Evolutionary conservation across 176 grass and related monocot genomes (phyloP).

Genomic region (Oryza longistaminata): DNA sequence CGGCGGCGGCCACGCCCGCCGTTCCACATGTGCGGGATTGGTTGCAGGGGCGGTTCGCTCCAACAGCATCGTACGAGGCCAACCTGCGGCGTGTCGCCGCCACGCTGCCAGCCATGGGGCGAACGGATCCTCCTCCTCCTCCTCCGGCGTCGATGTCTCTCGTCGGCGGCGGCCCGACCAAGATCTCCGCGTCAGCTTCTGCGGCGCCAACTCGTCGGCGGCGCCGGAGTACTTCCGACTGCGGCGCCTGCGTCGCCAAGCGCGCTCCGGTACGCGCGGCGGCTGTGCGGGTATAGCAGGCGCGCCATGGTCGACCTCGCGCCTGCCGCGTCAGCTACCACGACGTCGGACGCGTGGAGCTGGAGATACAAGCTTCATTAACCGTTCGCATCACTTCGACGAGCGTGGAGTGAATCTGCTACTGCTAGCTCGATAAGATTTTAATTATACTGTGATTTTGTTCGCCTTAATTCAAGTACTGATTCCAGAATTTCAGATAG

Average conservation of each 20-base stretch:
- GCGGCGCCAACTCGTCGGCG: slow-evolving; percentile 36
- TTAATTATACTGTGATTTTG: not conserved
- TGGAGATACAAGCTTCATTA: not conserved
- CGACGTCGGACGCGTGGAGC: not conserved
- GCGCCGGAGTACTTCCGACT: no score
- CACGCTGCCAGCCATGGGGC: slow-evolving; percentile 26
- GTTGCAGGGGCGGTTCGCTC: slow-evolving; percentile 21
- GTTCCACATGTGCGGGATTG: slow-evolving; percentile 13
- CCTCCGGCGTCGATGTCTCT: not conserved
- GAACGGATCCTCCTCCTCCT: not conserved
- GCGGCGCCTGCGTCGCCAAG: slow-evolving; percentile 37
- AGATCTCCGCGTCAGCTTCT: slow-evolving; percentile 37
- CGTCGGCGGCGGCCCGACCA: slow-evolving; percentile 26
- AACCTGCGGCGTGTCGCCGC: slow-evolving; percentile 45
- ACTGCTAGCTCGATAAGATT: not conserved
- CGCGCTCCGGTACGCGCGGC: slow-evolving; percentile 18
- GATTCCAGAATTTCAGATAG: no score
- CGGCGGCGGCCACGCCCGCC: not conserved
- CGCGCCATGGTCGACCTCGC: slow-evolving; percentile 40
- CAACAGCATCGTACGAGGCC: slow-evolving; percentile 46
- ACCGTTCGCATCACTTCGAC: not conserved
- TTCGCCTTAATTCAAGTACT: not conserved
- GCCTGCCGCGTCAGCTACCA: slow-evolving; percentile 56
- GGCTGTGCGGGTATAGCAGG: slow-evolving; percentile 33
- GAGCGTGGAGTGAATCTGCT: not conserved